These are phyloP conservation scores for Picea mariana DNA, from an alignment of 83 land plant genomes.

Conservation along the genomic window DNA sequence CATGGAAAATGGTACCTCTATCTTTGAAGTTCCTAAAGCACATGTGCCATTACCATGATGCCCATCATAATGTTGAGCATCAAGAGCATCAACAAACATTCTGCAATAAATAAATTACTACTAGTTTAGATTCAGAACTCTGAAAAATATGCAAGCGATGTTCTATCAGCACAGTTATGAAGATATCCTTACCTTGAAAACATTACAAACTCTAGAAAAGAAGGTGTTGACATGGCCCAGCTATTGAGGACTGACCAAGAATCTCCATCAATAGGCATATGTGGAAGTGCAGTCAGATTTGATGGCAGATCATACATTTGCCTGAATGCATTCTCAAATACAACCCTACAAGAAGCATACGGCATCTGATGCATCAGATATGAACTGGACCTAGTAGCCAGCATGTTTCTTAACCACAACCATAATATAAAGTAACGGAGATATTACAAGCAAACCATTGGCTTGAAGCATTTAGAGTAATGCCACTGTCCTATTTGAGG, in stretches of 20 bases:
- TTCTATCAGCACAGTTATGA: background rate
- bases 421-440: background rate
- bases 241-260: conserved; percentile 74
- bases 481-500: background rate
- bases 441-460: background rate
- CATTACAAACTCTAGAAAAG: conserved; percentile 82
- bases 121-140: background rate
- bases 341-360: conserved; percentile 36
- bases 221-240: conserved; percentile 88
- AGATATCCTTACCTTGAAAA: conserved; percentile 62
- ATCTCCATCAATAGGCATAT: conserved; percentile 77
- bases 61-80: conserved; percentile 48
- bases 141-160: background rate
- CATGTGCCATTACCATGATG: conserved; percentile 47
- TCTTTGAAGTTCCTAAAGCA: conserved; percentile 58
- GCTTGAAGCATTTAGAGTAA: background rate
- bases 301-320: conserved; percentile 64
- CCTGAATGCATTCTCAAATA: conserved; percentile 68
- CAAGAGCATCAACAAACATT: conserved; percentile 90
- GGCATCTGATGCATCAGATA: background rate
- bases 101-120: conserved; percentile 35
- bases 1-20: conserved; percentile 59
- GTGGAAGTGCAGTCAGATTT: conserved; percentile 55
- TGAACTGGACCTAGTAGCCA: background rate
- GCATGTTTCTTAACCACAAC: background rate